Base-by-base conservation (phyloP, 2,329 filamentous ascomycete species). In the Xylaria sp. region DNA sequence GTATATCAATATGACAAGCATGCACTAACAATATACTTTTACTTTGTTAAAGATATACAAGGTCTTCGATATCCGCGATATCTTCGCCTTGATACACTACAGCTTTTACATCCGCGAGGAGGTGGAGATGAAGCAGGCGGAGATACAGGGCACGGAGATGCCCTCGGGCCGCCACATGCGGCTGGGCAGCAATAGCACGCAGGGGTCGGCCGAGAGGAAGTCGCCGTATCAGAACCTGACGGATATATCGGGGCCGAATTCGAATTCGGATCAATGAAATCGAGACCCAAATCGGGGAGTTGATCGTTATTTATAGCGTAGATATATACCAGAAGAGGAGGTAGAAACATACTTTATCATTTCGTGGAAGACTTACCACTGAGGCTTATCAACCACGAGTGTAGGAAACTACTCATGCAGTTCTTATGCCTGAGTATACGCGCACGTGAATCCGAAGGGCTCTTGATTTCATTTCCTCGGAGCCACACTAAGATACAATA, bases 1-100 rank as follows among this genome's bases (percentile, higher is more conserved):
- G 8, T 1, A 13, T 59, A 48, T 48, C 28, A 37, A 2, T 23
- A n/a, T 18, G 37, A n/a, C 8, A n/a, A 18, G 10, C 15, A 28
- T 41, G 18, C n/a, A 34, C 64, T 70, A 32, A 69, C 41, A 3
- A 50, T 34, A 32, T 7, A 18, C 10, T 6, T 6, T n/a, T 25
- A 7, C 41, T 44, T 4, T 44, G 12, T 54, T 15, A 2, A 55
- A 70, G 68, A 65, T 70, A 15, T 65, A 64, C 51, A 70, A 70
- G 23, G 41, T 72, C 37, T 58, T 70, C 20, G 69, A 72, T 18
- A 64, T 69, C 46, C 62, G 66, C 34, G 68, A 72, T 52, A 54
- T 67, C 12, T 20, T 65, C 52, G 59, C 59, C 6, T 51, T 70
- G 25, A 65, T 66, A 13, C 12, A 13, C n/a, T 64, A 69, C 37